Base-by-base conservation (phyloP, 495 filamentous ascomycete species). In the Aspergillus sparsus region DNA sequence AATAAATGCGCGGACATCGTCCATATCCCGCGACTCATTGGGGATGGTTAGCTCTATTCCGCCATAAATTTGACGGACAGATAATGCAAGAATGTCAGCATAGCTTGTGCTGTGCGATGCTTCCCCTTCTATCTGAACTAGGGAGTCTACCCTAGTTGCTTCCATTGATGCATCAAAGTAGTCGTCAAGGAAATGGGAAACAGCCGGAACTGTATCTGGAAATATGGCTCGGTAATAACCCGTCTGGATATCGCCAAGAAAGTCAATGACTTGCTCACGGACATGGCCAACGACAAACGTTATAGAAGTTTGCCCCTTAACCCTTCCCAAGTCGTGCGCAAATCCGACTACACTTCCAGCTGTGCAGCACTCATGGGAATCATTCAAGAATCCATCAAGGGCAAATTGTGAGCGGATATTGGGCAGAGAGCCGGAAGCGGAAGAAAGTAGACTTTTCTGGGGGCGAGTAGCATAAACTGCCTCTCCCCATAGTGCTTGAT, bases 281-380 rank as follows among this genome's bases (percentile, higher is more conserved):
- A 66, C 66, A 55, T 75, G 74, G 31, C 77, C 77, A 35, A 81
- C 69, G 3, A 75, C 75, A 56, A 80, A 81, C 2, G 75, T 78
- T 21, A 80, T 70, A 0, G 68, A 62, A 4, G 57, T 54, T 49
- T 60, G 57, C 11, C 50, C 62, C 3, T 57, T 62, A 0, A 72
- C 70, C 12, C 49, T 67, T 4, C 72, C 72, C 36, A 80, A 45
- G 54, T 79, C 71, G 15, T 80, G 74, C 2, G 71, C 59, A 53
- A 76, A 75, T 4, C 64, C 77, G 0, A 68, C 66, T 0, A 74
- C 72, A 16, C 68, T 68, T n/a, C 61, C 68, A 9, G 64, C 47
- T 12, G 63, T 52, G 65, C 71, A 76, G 15, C 64, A 52, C 7
- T 64, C 67, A 32, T 64, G 62, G n/a, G 54, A 21, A 27, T 60